A percentile compares a stretch with the other conserved stretches of the same genome.
Conservation (phyloP, 75 land plant species). For the Pinus taeda region DNA sequence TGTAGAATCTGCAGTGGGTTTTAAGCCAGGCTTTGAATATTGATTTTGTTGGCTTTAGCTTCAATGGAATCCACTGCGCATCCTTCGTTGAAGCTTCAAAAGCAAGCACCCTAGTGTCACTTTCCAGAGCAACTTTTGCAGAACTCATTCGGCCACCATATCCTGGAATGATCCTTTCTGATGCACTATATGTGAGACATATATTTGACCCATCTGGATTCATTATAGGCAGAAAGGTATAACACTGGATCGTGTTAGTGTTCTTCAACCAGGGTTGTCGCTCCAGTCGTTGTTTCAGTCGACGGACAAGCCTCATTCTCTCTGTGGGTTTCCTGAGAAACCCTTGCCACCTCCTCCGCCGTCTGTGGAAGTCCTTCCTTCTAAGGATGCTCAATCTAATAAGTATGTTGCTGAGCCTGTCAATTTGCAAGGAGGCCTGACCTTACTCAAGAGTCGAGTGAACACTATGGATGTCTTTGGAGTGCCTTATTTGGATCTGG, state of each 20-base stretch:
- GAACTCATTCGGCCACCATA: no score
- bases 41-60: not conserved
- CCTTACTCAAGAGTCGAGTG: no score
- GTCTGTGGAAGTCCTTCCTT: constrained; percentile 62
- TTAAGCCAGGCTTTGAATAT: not conserved
- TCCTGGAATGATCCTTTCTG: no score
- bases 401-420: no score
- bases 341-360: constrained; percentile 47
- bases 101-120: no score
- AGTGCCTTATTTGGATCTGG: constrained; percentile 52
- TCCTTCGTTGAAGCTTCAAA: constrained; percentile 6
- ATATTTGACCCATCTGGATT: no score
- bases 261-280: no score
- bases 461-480: constrained; percentile 45
- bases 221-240: no score
- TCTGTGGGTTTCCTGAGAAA: constrained; percentile 27
- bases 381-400: constrained; percentile 26
- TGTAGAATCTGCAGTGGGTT: constrained; percentile 5
- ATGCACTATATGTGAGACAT: no score
- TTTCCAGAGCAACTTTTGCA: no score
- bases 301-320: constrained; percentile 10
- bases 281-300: not conserved
- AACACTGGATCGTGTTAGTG: no score
- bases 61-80: constrained; percentile 12
- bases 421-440: no score